phyloP scores from a whole-genome alignment of 805 yeast species.

The Candida anglica region DNA sequence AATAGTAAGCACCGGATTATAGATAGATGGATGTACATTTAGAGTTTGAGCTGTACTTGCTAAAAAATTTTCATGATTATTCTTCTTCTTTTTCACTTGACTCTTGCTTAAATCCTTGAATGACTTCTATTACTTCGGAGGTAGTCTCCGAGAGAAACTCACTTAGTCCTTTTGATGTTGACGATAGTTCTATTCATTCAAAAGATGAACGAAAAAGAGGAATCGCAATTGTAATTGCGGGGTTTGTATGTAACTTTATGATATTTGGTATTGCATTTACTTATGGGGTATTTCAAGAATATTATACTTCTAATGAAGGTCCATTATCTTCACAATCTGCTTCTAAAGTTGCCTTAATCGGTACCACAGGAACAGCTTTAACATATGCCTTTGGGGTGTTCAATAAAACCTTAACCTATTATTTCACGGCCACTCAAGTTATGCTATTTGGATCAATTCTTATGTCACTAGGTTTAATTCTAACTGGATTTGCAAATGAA shows the following conservation, averaged over 20 bases:
- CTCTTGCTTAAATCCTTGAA: too few relatives aligned
- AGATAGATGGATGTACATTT: too few relatives aligned
- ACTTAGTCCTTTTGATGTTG: too few relatives aligned
- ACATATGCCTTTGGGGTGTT: conserved; percentile 25
- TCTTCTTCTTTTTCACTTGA: too few relatives aligned
- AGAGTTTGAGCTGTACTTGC: too few relatives aligned
- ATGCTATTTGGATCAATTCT: conserved; percentile 23
- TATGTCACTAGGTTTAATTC: conserved; percentile 23
- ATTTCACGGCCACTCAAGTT: conserved; percentile 13
- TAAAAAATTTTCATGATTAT: too few relatives aligned
- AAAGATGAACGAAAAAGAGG: too few relatives aligned
- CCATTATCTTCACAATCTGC: conserved; percentile 19
- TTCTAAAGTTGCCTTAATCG: conserved; percentile 28
- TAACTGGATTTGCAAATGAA: conserved; percentile 17
- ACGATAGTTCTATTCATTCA: too few relatives aligned
- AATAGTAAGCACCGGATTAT: too few relatives aligned
- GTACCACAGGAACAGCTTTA: conserved; percentile 25
- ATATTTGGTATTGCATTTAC: conserved; percentile 34
- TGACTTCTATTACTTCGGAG: too few relatives aligned
- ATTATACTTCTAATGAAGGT: conserved; percentile 21
- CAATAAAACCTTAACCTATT: conserved; percentile 14
- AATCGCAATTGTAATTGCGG: conserved; percentile 12
- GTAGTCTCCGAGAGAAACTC: too few relatives aligned
- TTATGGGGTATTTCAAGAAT: conserved; percentile 36
- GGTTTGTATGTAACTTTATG: conserved; percentile 22